phyloP scores from a whole-genome alignment of 768 basidiomycete species.

The Phaffia tasmanica region DNA sequence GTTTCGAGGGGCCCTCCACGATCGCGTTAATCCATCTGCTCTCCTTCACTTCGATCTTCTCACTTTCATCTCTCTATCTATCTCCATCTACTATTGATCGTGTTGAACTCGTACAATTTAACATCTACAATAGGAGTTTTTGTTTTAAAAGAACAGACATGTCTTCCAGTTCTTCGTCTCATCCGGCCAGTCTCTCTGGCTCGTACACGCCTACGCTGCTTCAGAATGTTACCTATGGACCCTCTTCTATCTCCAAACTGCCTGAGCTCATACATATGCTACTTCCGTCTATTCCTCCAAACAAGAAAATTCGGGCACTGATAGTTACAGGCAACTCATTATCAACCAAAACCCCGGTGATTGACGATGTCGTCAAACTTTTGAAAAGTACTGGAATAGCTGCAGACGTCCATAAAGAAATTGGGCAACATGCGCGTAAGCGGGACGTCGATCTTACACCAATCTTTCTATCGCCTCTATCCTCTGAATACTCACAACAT shows the following conservation, averaged over 20 bases:
- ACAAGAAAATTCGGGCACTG: conserved; percentile 45
- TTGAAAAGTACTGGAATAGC: conserved; percentile 51
- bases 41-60: no score
- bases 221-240: conserved; percentile 60
- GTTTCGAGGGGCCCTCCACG: no score
- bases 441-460: background rate
- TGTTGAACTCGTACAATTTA: no score
- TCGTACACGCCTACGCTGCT: conserved; percentile 58
- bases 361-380: conserved; percentile 48
- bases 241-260: conserved; percentile 56
- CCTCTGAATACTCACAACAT: no score
- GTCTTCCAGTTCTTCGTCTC: background rate
- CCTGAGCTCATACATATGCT: conserved; percentile 51
- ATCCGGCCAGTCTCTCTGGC: conserved; percentile 37
- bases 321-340: conserved; percentile 63
- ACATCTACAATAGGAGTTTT: no score
- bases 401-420: conserved; percentile 51
- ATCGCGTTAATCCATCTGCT: no score
- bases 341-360: conserved; percentile 56
- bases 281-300: conserved; percentile 39
- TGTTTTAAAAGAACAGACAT: background rate
- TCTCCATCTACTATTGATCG: no score
- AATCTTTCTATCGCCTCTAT: background rate
- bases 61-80: no score
- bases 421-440: conserved; percentile 30